Conservation (phyloP, 2,329 filamentous ascomycete genomes). For the Thelonectria discophora region DNA sequence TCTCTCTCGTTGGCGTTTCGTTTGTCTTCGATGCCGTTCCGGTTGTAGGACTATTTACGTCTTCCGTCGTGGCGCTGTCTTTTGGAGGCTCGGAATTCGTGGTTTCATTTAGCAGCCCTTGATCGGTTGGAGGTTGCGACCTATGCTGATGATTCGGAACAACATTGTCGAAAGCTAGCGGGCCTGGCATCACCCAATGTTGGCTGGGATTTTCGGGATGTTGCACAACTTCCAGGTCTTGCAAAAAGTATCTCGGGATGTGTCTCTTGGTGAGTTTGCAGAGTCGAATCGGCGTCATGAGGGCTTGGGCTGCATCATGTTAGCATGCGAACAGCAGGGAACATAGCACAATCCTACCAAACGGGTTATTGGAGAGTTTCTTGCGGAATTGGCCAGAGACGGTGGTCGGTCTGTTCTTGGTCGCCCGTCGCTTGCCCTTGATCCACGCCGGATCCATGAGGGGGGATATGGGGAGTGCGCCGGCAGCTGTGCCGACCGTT, state of each 20-base stretch:
- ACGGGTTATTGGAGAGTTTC: constrained; percentile 69
- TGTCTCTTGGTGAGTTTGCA: constrained; percentile 59
- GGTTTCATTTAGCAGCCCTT: not conserved
- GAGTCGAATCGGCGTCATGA: constrained; percentile 67
- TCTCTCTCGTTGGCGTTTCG: not conserved
- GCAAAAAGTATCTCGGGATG: constrained; percentile 70
- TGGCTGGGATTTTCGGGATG: constrained; percentile 60
- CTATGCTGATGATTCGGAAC: constrained; percentile 30
- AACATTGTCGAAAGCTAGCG: constrained; percentile 44
- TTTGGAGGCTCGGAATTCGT: not conserved
- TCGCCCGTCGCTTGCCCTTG: constrained; percentile 54
- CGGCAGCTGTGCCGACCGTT: constrained; percentile 56
- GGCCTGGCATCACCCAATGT: constrained; percentile 66
- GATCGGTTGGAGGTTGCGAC: constrained; percentile 7
- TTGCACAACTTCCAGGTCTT: constrained; percentile 65
- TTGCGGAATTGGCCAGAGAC: constrained; percentile 60
- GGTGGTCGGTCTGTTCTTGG: constrained; percentile 47
- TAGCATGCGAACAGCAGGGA: not conserved
- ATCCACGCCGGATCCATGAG: constrained; percentile 62
- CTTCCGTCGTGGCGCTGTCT: not conserved
- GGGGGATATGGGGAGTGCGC: constrained; percentile 62
- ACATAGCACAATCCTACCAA: constrained; percentile 56
- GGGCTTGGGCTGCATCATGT: constrained; percentile 61
- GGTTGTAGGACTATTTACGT: not conserved
- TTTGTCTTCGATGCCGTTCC: not conserved